Percentiles rank a stretch among this genome's conserved stretches.
Evolutionary conservation across 768 basidiomycete genomes (phyloP).

Genomic region (Crepidotus variabilis): DNA sequence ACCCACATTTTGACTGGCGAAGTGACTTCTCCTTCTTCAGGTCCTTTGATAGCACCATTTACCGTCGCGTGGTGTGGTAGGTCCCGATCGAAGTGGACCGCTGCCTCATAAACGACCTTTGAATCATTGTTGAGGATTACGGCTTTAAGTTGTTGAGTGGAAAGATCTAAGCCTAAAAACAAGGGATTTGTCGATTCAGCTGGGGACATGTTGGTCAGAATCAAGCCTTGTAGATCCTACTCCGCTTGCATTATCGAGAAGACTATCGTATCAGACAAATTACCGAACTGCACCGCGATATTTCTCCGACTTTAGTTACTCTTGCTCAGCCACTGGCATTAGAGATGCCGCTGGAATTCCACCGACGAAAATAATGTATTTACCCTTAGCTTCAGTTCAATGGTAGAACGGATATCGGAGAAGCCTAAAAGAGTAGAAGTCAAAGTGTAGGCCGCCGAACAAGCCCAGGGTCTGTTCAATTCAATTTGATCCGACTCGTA

Average conservation of each 20-base stretch:
- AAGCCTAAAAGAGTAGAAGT: no score
- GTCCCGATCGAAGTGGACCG: constrained; percentile 80
- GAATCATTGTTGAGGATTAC: constrained; percentile 58
- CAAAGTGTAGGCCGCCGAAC: no score
- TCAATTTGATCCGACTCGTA: no score
- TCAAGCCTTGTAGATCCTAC: background rate
- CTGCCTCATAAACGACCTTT: constrained; percentile 59
- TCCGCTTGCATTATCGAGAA: background rate
- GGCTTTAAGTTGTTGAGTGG: constrained; percentile 83
- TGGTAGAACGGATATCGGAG: no score
- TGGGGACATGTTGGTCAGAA: background rate
- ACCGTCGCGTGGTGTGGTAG: constrained; percentile 63
- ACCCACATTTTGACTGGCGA: constrained; percentile 83
- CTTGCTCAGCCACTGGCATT: no score
- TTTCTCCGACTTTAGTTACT: background rate
- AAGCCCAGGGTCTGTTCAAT: no score
- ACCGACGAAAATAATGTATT: no score
- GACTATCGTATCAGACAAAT: background rate
- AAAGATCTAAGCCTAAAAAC: constrained; percentile 84
- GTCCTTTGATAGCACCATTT: constrained; percentile 64
- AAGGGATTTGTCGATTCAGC: constrained; percentile 16
- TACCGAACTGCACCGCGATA: background rate
- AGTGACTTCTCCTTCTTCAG: constrained; percentile 68
- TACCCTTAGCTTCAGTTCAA: no score
- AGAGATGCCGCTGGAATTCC: background rate